phyloP scores from a whole-genome alignment of 225 moss, liverwort and hornwort genomes.

The Marchantia polymorpha region DNA sequence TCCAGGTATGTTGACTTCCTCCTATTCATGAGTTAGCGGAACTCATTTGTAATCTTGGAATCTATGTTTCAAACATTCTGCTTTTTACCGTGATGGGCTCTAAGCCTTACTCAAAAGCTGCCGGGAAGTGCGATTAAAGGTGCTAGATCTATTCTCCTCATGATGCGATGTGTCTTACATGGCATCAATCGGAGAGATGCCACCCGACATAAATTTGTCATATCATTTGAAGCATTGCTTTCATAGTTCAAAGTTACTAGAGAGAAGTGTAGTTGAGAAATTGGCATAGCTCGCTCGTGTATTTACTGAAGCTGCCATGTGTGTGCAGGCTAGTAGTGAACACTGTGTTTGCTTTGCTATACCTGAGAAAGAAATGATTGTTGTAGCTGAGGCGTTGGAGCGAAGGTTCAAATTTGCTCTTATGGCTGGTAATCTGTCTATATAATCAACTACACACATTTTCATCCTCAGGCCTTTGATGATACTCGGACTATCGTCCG shows the following conservation, averaged over 20 bases:
- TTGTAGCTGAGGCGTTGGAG: conserved; percentile 77
- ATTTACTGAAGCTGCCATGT: background rate
- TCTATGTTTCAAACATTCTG: background rate
- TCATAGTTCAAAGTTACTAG: no score
- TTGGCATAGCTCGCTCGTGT: background rate
- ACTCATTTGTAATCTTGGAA: no score
- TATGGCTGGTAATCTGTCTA: conserved; percentile 81
- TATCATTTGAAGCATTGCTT: background rate
- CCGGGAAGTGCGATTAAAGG: background rate
- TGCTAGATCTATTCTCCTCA: background rate
- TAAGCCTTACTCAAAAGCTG: no score
- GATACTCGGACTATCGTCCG: no score
- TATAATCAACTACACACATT: conserved; percentile 29
- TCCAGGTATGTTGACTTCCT: no score
- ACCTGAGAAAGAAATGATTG: conserved; percentile 62
- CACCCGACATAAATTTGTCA: background rate
- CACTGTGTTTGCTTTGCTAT: conserved; percentile 97
- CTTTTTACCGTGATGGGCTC: background rate
- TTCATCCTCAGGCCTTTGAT: no score
- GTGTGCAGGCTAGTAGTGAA: conserved; percentile 88
- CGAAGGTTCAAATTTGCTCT: conserved; percentile 72
- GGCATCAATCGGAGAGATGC: no score
- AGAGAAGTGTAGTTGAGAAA: background rate
- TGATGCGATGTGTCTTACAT: background rate
- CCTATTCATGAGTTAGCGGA: background rate